Percentiles rank a stretch among this genome's conserved stretches.
These are phyloP conservation scores for Pseudozyma sp. DNA, from an alignment of 1,284 basidiomycete genomes.

Conservation along the genomic window DNA sequence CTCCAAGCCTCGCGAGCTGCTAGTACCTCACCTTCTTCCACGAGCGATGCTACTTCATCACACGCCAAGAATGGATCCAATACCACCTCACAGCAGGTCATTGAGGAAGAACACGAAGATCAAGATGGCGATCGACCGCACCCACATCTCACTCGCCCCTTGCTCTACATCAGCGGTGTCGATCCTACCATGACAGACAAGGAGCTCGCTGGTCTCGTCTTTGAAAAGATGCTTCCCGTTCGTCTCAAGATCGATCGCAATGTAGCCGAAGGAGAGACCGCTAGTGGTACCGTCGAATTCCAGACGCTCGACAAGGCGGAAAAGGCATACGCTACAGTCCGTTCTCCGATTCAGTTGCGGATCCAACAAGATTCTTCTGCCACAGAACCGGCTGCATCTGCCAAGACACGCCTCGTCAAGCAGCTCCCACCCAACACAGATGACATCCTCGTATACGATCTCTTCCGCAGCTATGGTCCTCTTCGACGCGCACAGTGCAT, in stretches of 20 bases:
- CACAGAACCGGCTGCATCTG: constrained; percentile 37
- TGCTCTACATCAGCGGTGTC: constrained; percentile 55
- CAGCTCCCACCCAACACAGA: constrained; percentile 55
- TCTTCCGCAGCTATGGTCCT: constrained; percentile 61
- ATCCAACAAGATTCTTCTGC: constrained; percentile 25
- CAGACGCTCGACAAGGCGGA: constrained; percentile 62
- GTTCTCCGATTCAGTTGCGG: constrained; percentile 40
- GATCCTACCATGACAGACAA: constrained; percentile 51
- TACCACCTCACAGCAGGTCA: background rate
- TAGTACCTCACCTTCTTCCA: constrained; percentile 1
- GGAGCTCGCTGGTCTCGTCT: constrained; percentile 53
- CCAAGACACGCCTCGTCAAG: constrained; percentile 61
- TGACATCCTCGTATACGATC: constrained; percentile 55
- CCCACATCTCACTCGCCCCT: constrained; percentile 47
- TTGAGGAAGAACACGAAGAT: constrained; percentile 9
- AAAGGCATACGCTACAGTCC: constrained; percentile 58
- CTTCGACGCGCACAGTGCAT: constrained; percentile 53
- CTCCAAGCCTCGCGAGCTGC: constrained; percentile 36
- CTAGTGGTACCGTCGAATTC: constrained; percentile 62
- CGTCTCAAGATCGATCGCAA: constrained; percentile 55
- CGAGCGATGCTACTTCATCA: constrained; percentile 1
- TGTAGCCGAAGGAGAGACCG: constrained; percentile 24
- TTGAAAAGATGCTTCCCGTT: constrained; percentile 52
- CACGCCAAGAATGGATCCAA: constrained; percentile 6
- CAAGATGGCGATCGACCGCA: constrained; percentile 28